Evolutionary conservation across 208 protist genomes (phyloP), one percentile per base, ranked within the genome.

Genomic region (Crithidia sp.): DNA sequence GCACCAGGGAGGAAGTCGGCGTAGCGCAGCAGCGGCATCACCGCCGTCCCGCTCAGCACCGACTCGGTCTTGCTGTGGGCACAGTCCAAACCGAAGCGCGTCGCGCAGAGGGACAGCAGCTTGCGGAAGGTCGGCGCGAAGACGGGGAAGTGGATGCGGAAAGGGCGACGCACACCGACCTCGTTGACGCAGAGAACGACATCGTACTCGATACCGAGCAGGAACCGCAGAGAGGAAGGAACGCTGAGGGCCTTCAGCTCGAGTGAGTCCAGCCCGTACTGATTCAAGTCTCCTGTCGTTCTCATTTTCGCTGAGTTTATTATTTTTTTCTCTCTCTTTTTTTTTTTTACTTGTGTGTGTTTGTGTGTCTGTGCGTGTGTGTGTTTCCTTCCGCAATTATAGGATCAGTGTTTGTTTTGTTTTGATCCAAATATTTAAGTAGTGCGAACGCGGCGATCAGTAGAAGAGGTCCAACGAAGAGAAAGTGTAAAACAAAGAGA

Each of bases 181-280:
- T 90, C 81, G 39, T 85, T 90, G 12, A 91, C 76, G 52, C 87
- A 92, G 28, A 94, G 53, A 13, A 89, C 79, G 52, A 94, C 86
- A 54, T 94, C 87, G 77, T 86, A 90, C 72, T 96, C 91, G 45
- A 93, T 87, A 61, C 84, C 84, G 12, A 96, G 63, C 13, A 96
- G 52, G 66, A 96, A 96, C 28, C 84, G 82, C 17, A 96, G 62
- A 7, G 88, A 88, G 3, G 79, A 85, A 3, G 89, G 87, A 39
- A 93, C 86, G 45, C 85, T 92, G n/a, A 96, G 79, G 0, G 89
- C 88, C 71, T 92, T 94, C 7, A 96, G 82, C 73, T 96, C 87
- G 17, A 92, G 79, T 8, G 86, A 84, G 50, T 89, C 78, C 12
- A 96, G 71, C 4, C 82, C 76, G 43, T 79, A 79, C 14, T 69